These are phyloP conservation scores for Clitoria ternatea DNA, from an alignment of 306 rosid species.

Conservation along the genomic window DNA sequence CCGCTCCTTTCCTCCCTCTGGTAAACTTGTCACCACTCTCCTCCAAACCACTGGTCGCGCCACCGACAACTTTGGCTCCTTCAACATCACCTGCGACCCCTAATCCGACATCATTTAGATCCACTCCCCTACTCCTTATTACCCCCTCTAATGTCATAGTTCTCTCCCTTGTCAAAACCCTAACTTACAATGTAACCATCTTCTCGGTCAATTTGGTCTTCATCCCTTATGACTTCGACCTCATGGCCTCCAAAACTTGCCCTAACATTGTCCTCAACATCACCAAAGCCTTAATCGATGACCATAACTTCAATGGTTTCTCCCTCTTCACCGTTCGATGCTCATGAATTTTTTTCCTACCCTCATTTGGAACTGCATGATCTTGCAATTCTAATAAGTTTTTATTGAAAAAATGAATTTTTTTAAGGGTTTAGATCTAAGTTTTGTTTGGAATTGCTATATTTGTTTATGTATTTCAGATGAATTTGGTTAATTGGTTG, in stretches of 20 bases:
- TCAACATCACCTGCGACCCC: slow-evolving; percentile 72
- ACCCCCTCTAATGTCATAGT: slow-evolving; percentile 74
- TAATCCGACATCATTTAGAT: slow-evolving; percentile 40
- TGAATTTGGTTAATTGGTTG: no score
- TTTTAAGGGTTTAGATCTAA: no score
- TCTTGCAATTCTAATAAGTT: no score
- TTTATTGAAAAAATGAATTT: no score
- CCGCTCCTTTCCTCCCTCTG: slow-evolving; percentile 59
- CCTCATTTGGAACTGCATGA: no score
- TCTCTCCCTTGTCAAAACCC: slow-evolving; percentile 50
- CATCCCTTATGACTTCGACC: slow-evolving; percentile 72
- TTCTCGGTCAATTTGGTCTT: slow-evolving; percentile 68
- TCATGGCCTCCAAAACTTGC: slow-evolving; percentile 82
- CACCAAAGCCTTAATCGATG: slow-evolving; percentile 65
- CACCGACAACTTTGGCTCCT: slow-evolving; percentile 66
- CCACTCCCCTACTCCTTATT: slow-evolving; percentile 56
- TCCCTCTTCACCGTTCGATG: no score
- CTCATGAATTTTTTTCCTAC: no score
- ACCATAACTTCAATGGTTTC: slow-evolving; percentile 88
- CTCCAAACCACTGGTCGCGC: slow-evolving; percentile 97
- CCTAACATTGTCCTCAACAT: slow-evolving; percentile 77
- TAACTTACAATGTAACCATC: slow-evolving; percentile 83
- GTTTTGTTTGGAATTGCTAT: no score
- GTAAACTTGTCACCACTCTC: slow-evolving; percentile 84
- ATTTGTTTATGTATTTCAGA: no score